These are phyloP conservation scores for Solanum pinnatisectum DNA, from an alignment of 257 asterid genomes.

Conservation along the genomic window DNA sequence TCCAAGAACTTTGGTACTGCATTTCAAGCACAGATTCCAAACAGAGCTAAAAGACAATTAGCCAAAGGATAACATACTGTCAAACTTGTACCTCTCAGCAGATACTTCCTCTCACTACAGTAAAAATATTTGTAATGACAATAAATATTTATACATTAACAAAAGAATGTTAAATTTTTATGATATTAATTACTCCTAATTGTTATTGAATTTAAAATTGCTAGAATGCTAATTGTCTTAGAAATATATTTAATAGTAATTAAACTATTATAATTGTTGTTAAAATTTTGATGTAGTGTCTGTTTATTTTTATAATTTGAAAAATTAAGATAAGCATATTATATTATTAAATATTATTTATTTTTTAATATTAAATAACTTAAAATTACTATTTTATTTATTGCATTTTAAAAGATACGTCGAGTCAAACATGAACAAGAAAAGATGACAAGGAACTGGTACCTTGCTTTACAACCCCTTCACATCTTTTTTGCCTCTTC, in stretches of 20 bases:
- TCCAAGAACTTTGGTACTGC: neutral
- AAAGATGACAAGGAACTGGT: neutral
- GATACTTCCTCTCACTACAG: neutral
- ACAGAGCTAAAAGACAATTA: neutral
- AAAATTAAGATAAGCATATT: neutral
- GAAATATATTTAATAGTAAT: too few species aligned
- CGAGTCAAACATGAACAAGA: neutral
- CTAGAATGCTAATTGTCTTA: too few species aligned
- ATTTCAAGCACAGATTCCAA: neutral
- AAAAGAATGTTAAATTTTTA: too few species aligned
- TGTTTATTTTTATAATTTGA: neutral
- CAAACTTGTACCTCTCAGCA: neutral
- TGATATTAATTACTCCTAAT: too few species aligned
- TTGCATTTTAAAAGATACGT: too few species aligned
- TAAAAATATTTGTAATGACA: too few species aligned
- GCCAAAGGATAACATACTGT: neutral
- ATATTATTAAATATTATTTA: neutral
- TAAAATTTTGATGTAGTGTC: too few species aligned
- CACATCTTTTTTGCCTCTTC: neutral
- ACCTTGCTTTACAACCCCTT: neutral
- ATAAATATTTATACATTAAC: too few species aligned
- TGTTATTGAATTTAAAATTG: too few species aligned
- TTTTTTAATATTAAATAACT: neutral
- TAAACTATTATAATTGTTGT: too few species aligned
- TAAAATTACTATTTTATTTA: neutral